These are phyloP conservation scores for Neocatenulostroma microsporum DNA, from an alignment of 2,329 filamentous ascomycete species.

Conservation along the genomic window DNA sequence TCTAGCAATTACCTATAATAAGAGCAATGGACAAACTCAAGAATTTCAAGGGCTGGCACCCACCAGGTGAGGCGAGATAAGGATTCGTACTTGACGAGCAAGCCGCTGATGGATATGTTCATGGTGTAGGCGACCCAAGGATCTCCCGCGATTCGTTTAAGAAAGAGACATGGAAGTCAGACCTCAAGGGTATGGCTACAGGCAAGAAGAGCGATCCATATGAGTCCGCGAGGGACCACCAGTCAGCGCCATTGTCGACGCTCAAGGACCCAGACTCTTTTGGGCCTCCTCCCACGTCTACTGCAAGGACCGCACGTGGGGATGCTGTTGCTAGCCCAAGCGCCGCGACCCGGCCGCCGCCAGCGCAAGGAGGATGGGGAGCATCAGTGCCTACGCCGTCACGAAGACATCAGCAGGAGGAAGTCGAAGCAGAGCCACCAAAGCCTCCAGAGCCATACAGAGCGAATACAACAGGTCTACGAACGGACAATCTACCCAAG, in stretches of 20 bases:
- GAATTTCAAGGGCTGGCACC: too few species aligned
- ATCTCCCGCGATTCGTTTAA: conserved; percentile 50
- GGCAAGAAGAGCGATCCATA: conserved; percentile 37
- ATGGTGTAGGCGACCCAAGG: conserved; percentile 37
- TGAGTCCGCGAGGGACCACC: conserved; percentile 42
- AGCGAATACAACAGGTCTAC: conserved; percentile 62
- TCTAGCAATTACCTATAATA: too few species aligned
- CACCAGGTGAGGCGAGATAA: too few species aligned
- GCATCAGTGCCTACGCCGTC: conserved; percentile 33
- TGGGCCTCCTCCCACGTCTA: conserved; percentile 68
- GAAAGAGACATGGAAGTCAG: conserved; percentile 45
- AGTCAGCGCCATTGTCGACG: conserved; percentile 56
- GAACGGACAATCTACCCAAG: conserved; percentile 60
- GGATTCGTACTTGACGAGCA: too few species aligned
- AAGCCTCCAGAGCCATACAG: conserved; percentile 58
- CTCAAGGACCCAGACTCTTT: conserved; percentile 67
- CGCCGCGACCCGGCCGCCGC: conserved; percentile 19
- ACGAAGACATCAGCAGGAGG: conserved; percentile 28
- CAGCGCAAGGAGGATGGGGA: conserved; percentile 35
- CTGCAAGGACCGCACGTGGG: too few species aligned
- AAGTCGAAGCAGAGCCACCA: conserved; percentile 29
- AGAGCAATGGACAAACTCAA: too few species aligned
- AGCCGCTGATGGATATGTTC: too few species aligned
- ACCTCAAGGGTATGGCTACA: conserved; percentile 36
- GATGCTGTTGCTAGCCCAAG: conserved; percentile 3